A percentile compares a stretch with the other conserved stretches of the same genome.
Evolutionary conservation across 805 yeast species (phyloP).

Genomic region (Pichia cephalocereana): DNA sequence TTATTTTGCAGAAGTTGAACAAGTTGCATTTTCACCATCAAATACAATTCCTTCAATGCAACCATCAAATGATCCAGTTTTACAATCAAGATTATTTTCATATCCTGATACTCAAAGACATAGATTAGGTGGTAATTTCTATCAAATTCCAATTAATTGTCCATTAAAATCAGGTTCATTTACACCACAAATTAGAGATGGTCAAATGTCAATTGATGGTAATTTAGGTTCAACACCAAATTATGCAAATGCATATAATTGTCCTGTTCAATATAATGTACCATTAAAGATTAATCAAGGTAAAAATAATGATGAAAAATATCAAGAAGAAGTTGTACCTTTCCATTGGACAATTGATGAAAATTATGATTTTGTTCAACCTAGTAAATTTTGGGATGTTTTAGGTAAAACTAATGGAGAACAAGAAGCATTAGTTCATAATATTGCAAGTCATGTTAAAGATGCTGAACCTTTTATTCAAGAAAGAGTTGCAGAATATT

Average conservation of each 20-base stretch:
- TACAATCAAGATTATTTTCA: constrained; percentile 73
- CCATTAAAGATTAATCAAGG: constrained; percentile 8
- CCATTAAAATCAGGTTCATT: constrained; percentile 50
- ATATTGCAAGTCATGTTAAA: constrained; percentile 65
- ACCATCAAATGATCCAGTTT: constrained; percentile 75
- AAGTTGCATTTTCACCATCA: constrained; percentile 78
- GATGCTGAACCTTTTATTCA: constrained; percentile 69
- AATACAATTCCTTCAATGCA: constrained; percentile 81
- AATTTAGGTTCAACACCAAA: constrained; percentile 74
- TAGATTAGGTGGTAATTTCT: constrained; percentile 68
- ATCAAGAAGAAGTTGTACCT: constrained; percentile 39
- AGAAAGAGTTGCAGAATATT: constrained; percentile 70
- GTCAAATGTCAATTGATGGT: constrained; percentile 60
- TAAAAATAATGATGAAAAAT: constrained; percentile 22
- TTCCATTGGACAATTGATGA: constrained; percentile 77
- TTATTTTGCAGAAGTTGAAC: constrained; percentile 83
- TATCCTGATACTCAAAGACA: constrained; percentile 84
- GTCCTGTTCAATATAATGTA: constrained; percentile 39
- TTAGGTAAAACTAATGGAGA: constrained; percentile 72
- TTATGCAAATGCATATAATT: constrained; percentile 50
- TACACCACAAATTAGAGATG: constrained; percentile 76
- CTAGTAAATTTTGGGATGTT: constrained; percentile 69
- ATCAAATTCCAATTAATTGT: constrained; percentile 84
- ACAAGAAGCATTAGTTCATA: constrained; percentile 75
- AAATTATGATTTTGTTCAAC: constrained; percentile 61